phyloP scores from a whole-genome alignment of 495 filamentous ascomycete species.

The Penicillium ucsense region DNA sequence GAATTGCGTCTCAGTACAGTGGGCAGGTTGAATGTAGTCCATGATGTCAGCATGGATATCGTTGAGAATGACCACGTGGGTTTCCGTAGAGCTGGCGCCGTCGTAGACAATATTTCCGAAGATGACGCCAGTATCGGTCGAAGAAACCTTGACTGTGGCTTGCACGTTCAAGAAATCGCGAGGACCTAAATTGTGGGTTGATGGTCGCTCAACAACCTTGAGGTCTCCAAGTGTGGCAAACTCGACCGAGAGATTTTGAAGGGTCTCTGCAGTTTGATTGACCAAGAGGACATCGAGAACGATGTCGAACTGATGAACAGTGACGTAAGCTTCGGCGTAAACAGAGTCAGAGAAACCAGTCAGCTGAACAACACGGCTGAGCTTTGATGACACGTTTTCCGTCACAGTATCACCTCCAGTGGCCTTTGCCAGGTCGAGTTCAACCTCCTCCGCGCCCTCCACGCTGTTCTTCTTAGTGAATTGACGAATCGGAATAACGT shows the following conservation, averaged over 20 bases:
- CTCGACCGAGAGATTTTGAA: slow-evolving; percentile 95
- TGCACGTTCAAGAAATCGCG: slow-evolving; percentile 98
- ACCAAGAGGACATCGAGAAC: slow-evolving; percentile 94
- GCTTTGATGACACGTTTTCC: slow-evolving; percentile 84
- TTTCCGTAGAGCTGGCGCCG: slow-evolving; percentile 87
- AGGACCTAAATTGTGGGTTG: slow-evolving; percentile 87
- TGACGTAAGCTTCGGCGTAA: slow-evolving; percentile 97
- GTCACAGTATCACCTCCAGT: slow-evolving; percentile 78
- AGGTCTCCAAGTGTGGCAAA: slow-evolving; percentile 97
- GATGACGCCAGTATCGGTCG: slow-evolving; percentile 97
- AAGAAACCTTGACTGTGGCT: slow-evolving; percentile 98
- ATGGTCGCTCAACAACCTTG: slow-evolving; percentile 94
- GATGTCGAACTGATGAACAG: slow-evolving; percentile 98
- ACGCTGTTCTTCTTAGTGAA: slow-evolving; percentile 82
- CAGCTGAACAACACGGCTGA: slow-evolving; percentile 92
- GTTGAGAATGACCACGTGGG: slow-evolving; percentile 95
- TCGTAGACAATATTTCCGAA: slow-evolving; percentile 99
- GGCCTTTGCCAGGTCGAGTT: slow-evolving; percentile 85
- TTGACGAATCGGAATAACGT: slow-evolving; percentile 85
- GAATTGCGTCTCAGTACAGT: slow-evolving; percentile 97
- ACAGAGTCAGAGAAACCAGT: slow-evolving; percentile 98
- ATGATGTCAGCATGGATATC: slow-evolving; percentile 99
- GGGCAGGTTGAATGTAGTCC: slow-evolving; percentile 98
- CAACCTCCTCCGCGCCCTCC: slow-evolving; percentile 77
- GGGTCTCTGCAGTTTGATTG: slow-evolving; percentile 93